Percentiles rank a stretch among this genome's conserved stretches.
These are phyloP conservation scores for Gryganskiella cystojenkinii DNA, from an alignment of 192 early-diverging fungal genomes.

Conservation along the genomic window DNA sequence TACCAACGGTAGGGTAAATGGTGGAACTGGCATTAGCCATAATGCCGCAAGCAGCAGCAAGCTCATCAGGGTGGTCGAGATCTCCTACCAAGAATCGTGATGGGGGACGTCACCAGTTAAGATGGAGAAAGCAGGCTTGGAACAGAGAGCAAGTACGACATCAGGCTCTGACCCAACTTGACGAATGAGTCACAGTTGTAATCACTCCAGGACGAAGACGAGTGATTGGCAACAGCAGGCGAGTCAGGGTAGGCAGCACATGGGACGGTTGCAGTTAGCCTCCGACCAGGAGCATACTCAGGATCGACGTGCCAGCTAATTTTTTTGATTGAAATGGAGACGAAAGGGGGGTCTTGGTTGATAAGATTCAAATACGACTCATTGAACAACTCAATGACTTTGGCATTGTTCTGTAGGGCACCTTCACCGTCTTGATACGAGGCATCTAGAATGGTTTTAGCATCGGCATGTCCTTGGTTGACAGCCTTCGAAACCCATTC, in stretches of 20 bases:
- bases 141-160: not conserved
- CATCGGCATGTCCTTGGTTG: too few relatives aligned
- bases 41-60: not conserved
- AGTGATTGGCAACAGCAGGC: conserved; percentile 2
- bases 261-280: conserved; percentile 1
- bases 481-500: too few relatives aligned
- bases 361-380: too few relatives aligned
- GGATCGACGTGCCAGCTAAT: conserved; percentile 34
- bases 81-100: conserved; percentile 33
- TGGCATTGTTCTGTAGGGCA: too few relatives aligned
- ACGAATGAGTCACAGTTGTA: conserved; percentile 28
- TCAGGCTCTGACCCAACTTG: conserved; percentile 4
- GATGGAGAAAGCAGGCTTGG: not conserved
- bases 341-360: not conserved
- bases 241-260: conserved; percentile 8
- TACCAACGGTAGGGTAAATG: conserved; percentile 59
- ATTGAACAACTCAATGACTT: too few relatives aligned
- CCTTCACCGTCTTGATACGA: too few relatives aligned
- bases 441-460: too few relatives aligned
- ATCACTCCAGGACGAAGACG: conserved; percentile 38
- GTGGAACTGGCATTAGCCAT: conserved; percentile 12
- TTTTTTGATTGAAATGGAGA: conserved; percentile 12
- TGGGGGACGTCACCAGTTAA: conserved; percentile 17
- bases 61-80: not conserved
- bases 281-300: conserved; percentile 1